Evolutionary conservation across 345 rosid species (phyloP).

Genomic region (Salix exigua): DNA sequence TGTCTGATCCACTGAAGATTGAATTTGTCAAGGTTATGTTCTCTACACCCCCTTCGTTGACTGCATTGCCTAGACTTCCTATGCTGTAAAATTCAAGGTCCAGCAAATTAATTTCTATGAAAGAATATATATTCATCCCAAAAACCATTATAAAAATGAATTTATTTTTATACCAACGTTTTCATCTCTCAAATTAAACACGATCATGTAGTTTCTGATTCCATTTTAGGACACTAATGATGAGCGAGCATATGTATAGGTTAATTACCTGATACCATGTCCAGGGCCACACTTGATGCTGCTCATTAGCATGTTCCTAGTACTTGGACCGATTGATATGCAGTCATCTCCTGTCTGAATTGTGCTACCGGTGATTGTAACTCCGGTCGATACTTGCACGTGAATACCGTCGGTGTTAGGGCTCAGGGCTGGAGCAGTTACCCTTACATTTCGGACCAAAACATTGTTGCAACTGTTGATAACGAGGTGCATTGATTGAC

Average conservation of each 20-base stretch:
- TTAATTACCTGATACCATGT: constrained; percentile 45
- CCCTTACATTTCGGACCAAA: constrained; percentile 18
- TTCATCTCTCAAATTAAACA: no score
- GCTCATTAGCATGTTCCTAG: constrained; percentile 27
- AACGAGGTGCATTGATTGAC: constrained; percentile 33
- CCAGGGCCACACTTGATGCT: constrained; percentile 42
- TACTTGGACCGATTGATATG: constrained; percentile 42
- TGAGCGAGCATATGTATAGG: no score
- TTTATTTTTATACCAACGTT: no score
- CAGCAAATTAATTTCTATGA: no score
- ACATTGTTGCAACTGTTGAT: constrained; percentile 28
- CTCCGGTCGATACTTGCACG: constrained; percentile 26
- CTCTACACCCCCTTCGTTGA: constrained; percentile 43
- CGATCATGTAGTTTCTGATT: no score
- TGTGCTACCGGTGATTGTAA: constrained; percentile 23
- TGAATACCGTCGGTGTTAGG: constrained; percentile 59
- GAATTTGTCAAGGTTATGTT: constrained; percentile 31
- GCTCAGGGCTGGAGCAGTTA: constrained; percentile 33
- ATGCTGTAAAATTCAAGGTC: constrained; percentile 18
- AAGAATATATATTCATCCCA: no score
- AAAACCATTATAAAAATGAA: no score
- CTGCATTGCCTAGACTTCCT: constrained; percentile 35
- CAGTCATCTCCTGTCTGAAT: constrained; percentile 51
- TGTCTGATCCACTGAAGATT: constrained; percentile 33
- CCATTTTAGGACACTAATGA: no score